Evolutionary conservation across 495 filamentous ascomycete genomes (phyloP), one percentile per base, ranked within the genome.

Genomic region (Zalerion maritima): DNA sequence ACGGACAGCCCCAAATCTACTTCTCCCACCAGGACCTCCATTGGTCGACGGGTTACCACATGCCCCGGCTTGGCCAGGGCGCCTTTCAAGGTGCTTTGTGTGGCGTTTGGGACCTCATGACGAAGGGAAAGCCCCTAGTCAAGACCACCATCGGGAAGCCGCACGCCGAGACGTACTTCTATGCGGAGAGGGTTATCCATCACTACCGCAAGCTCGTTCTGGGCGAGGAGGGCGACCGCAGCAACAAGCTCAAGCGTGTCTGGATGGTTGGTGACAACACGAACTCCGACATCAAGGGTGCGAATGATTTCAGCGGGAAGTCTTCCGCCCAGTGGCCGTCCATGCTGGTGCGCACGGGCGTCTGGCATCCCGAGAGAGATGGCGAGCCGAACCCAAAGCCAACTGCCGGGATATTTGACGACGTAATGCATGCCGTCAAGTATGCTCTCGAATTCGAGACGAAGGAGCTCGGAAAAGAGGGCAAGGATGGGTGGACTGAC

Each of bases 251-350:
- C 35, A 51, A 56, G 42, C 67, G 60, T 9, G 81, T 99, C 4
- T 96, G 91, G 43, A 94, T 96, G 87, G 66, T 99, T n/a, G 89
- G 89, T 0, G 89, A 99, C 42, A 99, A 96, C 40, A 87, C 89
- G 0, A 81, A 81, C 46, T 81, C 73, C 17, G 89, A 99, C 52
- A 91, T 99, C 34, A 55, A 64, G 8, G 89, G 91, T n/a, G 87
- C 81, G 14, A 96, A 94, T 42, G 61, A 60, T 18, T 89, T 78
- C 48, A 42, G 45, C 8, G 83, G 77, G 35, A 51, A 59, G 6
- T 38, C 55, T 23, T 76, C 76, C 5, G 84, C 73, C 14, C 52
- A 70, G 42, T 99, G 89, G 89, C 47, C 63, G 12, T 80, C 76
- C 20, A 62, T 93, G 9, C 56, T 99, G 31, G 85, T 96, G 11